Conservation (phyloP, 164 flowering plant genomes). For the Tetrastigma voinierianum region DNA sequence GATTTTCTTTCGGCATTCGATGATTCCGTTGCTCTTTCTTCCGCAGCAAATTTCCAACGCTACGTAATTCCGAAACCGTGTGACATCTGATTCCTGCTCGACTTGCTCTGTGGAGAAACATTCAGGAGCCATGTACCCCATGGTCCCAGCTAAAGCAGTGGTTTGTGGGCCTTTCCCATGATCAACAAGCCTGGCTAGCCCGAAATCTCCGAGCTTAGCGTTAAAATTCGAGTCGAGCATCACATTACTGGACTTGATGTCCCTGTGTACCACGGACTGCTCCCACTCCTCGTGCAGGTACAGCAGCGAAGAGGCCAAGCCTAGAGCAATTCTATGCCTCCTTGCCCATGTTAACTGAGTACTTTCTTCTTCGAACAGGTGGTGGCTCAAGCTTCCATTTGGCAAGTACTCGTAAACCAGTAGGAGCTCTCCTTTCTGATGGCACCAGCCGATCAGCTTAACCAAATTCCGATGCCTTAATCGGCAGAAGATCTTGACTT, state of each 20-base stretch:
- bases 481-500: conserved; percentile 3
- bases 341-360: background rate
- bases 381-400: background rate
- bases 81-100: background rate
- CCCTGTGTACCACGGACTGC: background rate
- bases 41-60: background rate
- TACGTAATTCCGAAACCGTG: conserved; percentile 6
- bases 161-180: background rate
- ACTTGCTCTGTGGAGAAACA: background rate
- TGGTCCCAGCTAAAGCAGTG: conserved; percentile 4
- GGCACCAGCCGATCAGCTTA: conserved; percentile 6
- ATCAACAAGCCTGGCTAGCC: conserved; percentile 11
- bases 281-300: conserved; percentile 7
- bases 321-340: conserved; percentile 1
- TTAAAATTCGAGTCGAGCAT: conserved; percentile 8
- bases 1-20: background rate
- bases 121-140: conserved; percentile 7
- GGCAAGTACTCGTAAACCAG: background rate
- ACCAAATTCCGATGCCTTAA: conserved; percentile 3
- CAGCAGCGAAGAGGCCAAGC: conserved; percentile 4
- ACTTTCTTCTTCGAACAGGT: background rate
- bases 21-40: background rate
- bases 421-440: background rate
- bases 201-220: conserved; percentile 15
- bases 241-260: conserved; percentile 6